Conservation (phyloP, 148 eudicot genomes). For the Dianthus caryophyllus region DNA sequence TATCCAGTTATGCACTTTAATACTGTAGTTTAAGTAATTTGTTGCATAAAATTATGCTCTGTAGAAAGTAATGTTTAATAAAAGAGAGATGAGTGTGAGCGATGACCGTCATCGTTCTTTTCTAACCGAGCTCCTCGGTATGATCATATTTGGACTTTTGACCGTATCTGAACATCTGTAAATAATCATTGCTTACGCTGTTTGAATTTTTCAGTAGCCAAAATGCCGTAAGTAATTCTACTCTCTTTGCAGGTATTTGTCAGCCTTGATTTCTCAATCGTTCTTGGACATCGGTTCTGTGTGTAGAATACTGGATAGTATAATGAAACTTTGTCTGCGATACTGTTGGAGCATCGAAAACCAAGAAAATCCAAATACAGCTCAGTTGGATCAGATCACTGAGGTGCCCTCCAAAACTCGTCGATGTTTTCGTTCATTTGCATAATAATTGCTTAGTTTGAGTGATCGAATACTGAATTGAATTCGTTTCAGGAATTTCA, state of each 20-base stretch:
- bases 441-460: background rate
- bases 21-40: background rate
- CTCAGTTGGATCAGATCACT: conserved; percentile 80
- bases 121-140: background rate
- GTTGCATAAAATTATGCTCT: background rate
- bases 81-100: background rate
- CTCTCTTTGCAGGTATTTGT: conserved; percentile 65
- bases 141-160: background rate
- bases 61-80: background rate
- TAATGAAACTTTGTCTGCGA: conserved; percentile 88
- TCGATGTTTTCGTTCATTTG: background rate
- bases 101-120: background rate
- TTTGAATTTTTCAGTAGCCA: background rate
- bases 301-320: conserved; percentile 88
- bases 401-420: conserved; percentile 48
- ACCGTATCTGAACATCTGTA: background rate
- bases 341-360: conserved; percentile 96
- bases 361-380: conserved; percentile 60
- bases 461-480: background rate
- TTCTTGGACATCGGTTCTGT: conserved; percentile 98
- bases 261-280: conserved; percentile 96
- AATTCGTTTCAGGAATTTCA: conserved; percentile 67
- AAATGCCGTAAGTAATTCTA: background rate
- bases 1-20: too few relatives aligned
- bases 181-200: background rate